Base-by-base conservation (phyloP, 208 protist genomes). In the Acanthamoeba lenticulata region DNA sequence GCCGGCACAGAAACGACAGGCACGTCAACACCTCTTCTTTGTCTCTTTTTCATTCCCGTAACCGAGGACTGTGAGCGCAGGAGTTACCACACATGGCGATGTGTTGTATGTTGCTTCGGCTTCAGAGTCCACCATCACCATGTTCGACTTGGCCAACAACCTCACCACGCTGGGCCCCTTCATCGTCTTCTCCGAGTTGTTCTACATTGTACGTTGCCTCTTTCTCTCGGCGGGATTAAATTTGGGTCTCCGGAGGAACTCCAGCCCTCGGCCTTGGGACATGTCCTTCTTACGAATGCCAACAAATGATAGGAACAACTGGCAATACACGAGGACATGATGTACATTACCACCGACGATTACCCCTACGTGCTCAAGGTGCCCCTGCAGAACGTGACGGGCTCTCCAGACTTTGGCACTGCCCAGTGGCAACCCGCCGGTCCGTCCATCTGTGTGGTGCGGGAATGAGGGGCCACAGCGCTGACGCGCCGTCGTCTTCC, bases 331-430 rank as follows among this genome's bases (percentile, higher is more conserved):
- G 19, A 77, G 4, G 38, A 29, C 34, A n/a, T 77, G 67, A 77
- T 77, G 67, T 77, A 77, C 38, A 13, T 77, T 1, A 17, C 67
- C 13, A 77, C 34, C 1, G 67, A 77, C 21, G 67, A 77, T 17
- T 77, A 77, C 34, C 67, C 67, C 29, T 77, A 77, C 67, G 29
- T 77, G 67, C 67, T 77, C 67, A 77, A 77, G 67, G 67, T 77
- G 67, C 67, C 67, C 34, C 13, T 44, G 67, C 17, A 1, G 17
- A 44, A 44, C 67, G 19, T 4, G 34, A 77, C 67, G 2, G 21
- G 42, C 34, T 1, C 27, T 4, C 27, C 36, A 13, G 29, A 44
- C 6, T 4, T 77, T 3, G 42, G 42, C 38, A 1, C 67, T 1
- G 11, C 67, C 9, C 67, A 77, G 17, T 77, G 67, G 67, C 67